Percentiles rank a stretch among this genome's conserved stretches.
Evolutionary conservation across 1,284 basidiomycete genomes (phyloP).

Genomic region (Tilletiaria anomala): DNA sequence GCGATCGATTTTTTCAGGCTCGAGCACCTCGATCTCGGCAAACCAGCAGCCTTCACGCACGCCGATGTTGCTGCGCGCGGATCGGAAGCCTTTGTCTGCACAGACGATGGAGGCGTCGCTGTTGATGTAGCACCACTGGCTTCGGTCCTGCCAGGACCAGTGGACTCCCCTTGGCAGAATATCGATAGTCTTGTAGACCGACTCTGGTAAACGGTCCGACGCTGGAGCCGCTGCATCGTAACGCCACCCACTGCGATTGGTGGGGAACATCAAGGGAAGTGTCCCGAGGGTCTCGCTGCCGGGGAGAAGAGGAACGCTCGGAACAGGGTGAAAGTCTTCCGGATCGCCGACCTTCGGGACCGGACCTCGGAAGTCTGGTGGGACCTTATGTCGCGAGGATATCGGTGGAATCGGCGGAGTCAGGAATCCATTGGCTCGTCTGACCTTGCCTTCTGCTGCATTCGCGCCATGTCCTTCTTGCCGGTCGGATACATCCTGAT

Average conservation of each 20-base stretch:
- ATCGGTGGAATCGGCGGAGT: too few species aligned
- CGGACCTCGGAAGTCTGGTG: not conserved
- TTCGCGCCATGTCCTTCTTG: too few species aligned
- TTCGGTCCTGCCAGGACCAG: conserved; percentile 52
- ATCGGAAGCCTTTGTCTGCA: conserved; percentile 78
- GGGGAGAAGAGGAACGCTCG: too few species aligned
- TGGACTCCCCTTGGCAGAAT: conserved; percentile 10
- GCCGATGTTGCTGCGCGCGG: conserved; percentile 74
- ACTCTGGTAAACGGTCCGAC: not conserved
- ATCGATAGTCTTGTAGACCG: not conserved
- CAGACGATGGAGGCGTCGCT: conserved; percentile 61
- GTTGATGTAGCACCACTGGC: conserved; percentile 55
- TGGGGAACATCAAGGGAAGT: too few species aligned
- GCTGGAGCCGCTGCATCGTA: not conserved
- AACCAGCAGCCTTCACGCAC: conserved; percentile 86
- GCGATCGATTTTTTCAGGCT: conserved; percentile 36
- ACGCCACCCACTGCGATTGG: not conserved
- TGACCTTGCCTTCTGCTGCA: too few species aligned
- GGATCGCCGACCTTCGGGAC: not conserved
- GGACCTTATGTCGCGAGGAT: too few species aligned
- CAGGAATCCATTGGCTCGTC: too few species aligned
- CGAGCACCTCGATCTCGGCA: conserved; percentile 71
- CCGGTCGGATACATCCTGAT: too few species aligned
- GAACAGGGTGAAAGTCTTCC: not conserved
- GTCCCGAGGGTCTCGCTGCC: too few species aligned